Percentiles rank a stretch among this genome's conserved stretches.
These are phyloP conservation scores for Rutstroemia sp. DNA, from an alignment of 2,329 filamentous ascomycete species.

Conservation along the genomic window DNA sequence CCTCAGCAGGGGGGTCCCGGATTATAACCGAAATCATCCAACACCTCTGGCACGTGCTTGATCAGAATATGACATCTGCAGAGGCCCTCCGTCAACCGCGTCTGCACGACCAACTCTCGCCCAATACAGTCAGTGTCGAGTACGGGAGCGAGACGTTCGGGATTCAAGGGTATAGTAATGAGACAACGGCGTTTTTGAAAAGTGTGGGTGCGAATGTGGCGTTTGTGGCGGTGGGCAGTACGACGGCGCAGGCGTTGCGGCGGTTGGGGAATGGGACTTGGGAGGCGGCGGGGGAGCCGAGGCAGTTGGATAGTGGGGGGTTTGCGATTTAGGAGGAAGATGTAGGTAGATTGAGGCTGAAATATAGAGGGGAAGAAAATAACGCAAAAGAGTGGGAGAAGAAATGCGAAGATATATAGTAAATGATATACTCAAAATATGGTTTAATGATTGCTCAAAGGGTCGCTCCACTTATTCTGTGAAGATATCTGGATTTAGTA, in stretches of 20 bases:
- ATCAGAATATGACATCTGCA: constrained; percentile 43
- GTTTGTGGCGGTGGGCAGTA: constrained; percentile 47
- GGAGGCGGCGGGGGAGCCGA: constrained; percentile 69
- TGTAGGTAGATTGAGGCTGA: too few relatives aligned
- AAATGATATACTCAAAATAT: too few relatives aligned
- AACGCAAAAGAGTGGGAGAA: too few relatives aligned
- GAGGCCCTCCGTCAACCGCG: constrained; percentile 50
- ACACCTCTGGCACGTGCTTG: constrained; percentile 55
- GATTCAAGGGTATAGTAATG: constrained; percentile 44
- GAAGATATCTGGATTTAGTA: too few relatives aligned
- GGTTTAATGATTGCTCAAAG: too few relatives aligned
- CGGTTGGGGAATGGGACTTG: constrained; percentile 54
- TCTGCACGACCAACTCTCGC: constrained; percentile 56
- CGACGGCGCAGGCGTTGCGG: constrained; percentile 57
- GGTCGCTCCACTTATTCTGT: too few relatives aligned
- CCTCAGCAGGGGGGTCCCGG: constrained; percentile 56
- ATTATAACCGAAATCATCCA: constrained; percentile 64
- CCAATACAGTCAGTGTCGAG: constrained; percentile 52
- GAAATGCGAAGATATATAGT: too few relatives aligned
- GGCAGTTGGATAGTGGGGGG: constrained; percentile 57
- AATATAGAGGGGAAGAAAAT: too few relatives aligned
- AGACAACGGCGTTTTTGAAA: constrained; percentile 51
- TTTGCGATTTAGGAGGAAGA: too few relatives aligned
- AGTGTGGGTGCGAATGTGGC: constrained; percentile 52
- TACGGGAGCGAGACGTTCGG: constrained; percentile 34